Evolutionary conservation across 805 yeast genomes (phyloP).

Genomic region (Pichia deserticola): DNA sequence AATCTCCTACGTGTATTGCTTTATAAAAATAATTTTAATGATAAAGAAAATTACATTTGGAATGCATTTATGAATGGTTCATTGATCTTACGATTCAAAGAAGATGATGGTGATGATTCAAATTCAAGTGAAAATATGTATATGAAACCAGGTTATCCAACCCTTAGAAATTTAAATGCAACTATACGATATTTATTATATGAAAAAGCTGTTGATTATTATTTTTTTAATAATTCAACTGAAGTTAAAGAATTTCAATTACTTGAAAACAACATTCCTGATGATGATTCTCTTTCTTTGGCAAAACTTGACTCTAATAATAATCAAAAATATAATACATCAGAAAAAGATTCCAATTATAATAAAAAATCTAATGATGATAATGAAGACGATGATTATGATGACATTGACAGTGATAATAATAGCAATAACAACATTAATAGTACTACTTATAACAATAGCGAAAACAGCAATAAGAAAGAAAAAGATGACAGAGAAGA

Average conservation of each 20-base stretch:
- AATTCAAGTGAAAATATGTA: conserved; percentile 32
- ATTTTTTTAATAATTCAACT: conserved; percentile 10
- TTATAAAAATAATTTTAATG: conserved; percentile 20
- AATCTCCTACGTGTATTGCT: conserved; percentile 42
- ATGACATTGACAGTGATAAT: neutral
- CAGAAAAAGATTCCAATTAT: neutral
- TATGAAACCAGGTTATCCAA: conserved; percentile 38
- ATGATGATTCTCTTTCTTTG: conserved; percentile 5
- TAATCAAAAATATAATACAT: too few species aligned
- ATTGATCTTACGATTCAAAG: conserved; percentile 23
- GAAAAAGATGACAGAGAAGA: conserved; percentile 27
- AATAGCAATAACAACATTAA: conserved; percentile 3
- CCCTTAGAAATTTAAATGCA: conserved; percentile 51
- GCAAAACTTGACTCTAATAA: neutral
- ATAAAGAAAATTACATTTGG: conserved; percentile 30
- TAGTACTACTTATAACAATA: neutral
- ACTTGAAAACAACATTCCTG: conserved; percentile 25
- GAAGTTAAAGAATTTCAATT: conserved; percentile 14
- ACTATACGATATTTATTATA: conserved; percentile 53
- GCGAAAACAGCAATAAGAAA: conserved; percentile 25
- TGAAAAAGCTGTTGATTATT: conserved; percentile 57
- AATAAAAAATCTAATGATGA: neutral
- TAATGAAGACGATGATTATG: neutral
- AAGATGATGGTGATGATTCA: conserved; percentile 14
- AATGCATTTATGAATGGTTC: conserved; percentile 38